A percentile compares a stretch with the other conserved stretches of the same genome.
Evolutionary conservation across 768 basidiomycete genomes (phyloP).

Genomic region (Psilocybe subaeruginosa): DNA sequence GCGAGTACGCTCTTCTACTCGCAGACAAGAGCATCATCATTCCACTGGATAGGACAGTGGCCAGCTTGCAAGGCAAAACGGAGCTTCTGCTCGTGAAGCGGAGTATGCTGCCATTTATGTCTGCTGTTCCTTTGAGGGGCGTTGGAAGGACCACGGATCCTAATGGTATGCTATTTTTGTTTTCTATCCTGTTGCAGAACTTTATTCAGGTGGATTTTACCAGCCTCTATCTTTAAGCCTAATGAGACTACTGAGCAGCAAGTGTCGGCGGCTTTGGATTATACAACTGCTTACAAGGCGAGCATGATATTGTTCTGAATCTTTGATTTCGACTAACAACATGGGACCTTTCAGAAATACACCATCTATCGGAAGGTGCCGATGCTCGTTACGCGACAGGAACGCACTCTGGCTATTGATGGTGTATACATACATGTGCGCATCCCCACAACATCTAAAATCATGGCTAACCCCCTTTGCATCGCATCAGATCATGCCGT

Average conservation of each 20-base stretch:
- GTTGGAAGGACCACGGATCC: slow-evolving; percentile 84
- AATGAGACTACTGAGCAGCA: slow-evolving; percentile 71
- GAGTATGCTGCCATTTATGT: slow-evolving; percentile 73
- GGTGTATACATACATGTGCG: slow-evolving; percentile 90
- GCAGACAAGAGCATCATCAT: slow-evolving; percentile 74
- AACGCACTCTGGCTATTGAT: slow-evolving; percentile 91
- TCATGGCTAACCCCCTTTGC: slow-evolving; percentile 9
- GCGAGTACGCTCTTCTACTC: slow-evolving; percentile 83
- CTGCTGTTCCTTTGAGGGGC: slow-evolving; percentile 67
- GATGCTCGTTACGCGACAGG: slow-evolving; percentile 89
- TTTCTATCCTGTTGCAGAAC: not conserved
- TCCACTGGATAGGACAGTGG: slow-evolving; percentile 95
- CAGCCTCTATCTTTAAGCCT: slow-evolving; percentile 93
- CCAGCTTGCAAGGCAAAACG: slow-evolving; percentile 85
- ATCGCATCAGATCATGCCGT: slow-evolving; percentile 78
- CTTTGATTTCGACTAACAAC: not conserved
- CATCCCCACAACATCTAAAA: not conserved
- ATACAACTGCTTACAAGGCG: slow-evolving; percentile 86
- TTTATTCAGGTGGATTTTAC: not conserved
- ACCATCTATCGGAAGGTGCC: slow-evolving; percentile 94
- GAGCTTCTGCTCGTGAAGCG: slow-evolving; percentile 83
- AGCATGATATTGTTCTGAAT: slow-evolving; percentile 6
- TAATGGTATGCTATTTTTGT: slow-evolving; percentile 62
- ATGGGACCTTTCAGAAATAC: slow-evolving; percentile 65
- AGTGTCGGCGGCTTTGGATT: slow-evolving; percentile 69